Evolutionary conservation across 805 yeast species (phyloP), one percentile per base, ranked within the genome.

Genomic region (Lipomyces japonicus): DNA sequence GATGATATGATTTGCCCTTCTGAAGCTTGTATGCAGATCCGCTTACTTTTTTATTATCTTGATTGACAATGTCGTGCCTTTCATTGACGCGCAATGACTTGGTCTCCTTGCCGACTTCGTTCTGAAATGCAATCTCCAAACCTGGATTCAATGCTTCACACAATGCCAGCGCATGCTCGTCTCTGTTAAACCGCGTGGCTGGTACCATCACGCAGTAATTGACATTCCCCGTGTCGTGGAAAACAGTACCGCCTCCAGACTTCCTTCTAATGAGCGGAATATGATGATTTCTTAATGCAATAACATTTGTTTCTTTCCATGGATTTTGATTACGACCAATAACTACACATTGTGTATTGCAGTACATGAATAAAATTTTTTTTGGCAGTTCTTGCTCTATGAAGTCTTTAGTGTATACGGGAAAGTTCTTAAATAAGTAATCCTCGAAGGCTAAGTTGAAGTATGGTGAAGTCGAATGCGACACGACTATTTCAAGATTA

Each of bases 241-340:
- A 95, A 0, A 93, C 99, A 0, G 97, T 81, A 0, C 99, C 99
- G 1, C 99, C 99, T 0, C 99, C 99, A 6, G 93, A 82, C 42
- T 77, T 71, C 48, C 99, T 72, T 59, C 99, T 72, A 4, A 93
- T 64, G 5, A 90, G 63, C 0, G 95, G 91, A 23, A 86, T 74
- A 2, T 71, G 70, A 2, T 77, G 65, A 0, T 71, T 58, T 3
- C 74, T 68, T 3, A 86, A 68, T 12, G 79, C 62, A 0, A 79
- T 74, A 2, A 93, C 49, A 60, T 86, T 85, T 35, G 81, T 75
- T 64, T 93, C 99, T 51, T 81, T 78, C 87, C 91, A 91, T 2
- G 96, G 95, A 56, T 89, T 93, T 67, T 93, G 99, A 63, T 93
- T 93, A 63, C 95, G 88, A 0, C 99, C 99, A 10, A 93, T 73